Evolutionary conservation across 2,329 filamentous ascomycete species (phyloP), one percentile per base, ranked within the genome.

Genomic region (Nakataea oryzae): DNA sequence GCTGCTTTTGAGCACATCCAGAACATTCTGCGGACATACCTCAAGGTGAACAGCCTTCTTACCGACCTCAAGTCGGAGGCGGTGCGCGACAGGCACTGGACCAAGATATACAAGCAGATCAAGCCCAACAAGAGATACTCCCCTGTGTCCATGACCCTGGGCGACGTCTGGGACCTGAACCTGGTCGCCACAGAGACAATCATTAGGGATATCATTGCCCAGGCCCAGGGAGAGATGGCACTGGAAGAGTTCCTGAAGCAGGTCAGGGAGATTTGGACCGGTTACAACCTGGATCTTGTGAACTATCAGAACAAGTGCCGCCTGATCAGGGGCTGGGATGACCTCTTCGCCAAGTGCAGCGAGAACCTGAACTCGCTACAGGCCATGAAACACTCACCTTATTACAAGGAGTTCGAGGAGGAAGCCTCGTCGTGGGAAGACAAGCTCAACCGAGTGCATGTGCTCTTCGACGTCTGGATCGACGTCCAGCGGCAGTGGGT

Each of bases 401-500:
- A 99, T 75, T 99, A 96, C 81, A 97, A 97, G 74, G 93, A 97
- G 70, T 99, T 99, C 65, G 95, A 99, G 73, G 95, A 99, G 69
- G 95, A 99, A 69, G 96, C 96, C 8, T 89, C 92, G 0, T 85
- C 89, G 1, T 99, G 95, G 95, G 96, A 99, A 75, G 96, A 99
- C 76, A 96, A 96, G 74, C 83, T 99, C 29, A 99, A 97, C 74
- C 87, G 95, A 57, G 92, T 99, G 2, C 95, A 99, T 72, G 91
- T 99, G 21, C 83, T 99, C 12, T 99, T 99, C 70, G 95, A 99
- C 73, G 93, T 99, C 21, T 99, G 96, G 96, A 99, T 99, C 69
- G 96, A 99, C 75, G 96, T 99, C n/a, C 95, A 99, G 74, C 89
- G 96, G 65, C 95, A 99, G 77, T 99, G 95, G 95, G 95, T 99